Percentiles rank a stretch among this genome's conserved stretches.
Conservation (phyloP, 2,329 filamentous ascomycete genomes). For the Uncinocarpus reesii region DNA sequence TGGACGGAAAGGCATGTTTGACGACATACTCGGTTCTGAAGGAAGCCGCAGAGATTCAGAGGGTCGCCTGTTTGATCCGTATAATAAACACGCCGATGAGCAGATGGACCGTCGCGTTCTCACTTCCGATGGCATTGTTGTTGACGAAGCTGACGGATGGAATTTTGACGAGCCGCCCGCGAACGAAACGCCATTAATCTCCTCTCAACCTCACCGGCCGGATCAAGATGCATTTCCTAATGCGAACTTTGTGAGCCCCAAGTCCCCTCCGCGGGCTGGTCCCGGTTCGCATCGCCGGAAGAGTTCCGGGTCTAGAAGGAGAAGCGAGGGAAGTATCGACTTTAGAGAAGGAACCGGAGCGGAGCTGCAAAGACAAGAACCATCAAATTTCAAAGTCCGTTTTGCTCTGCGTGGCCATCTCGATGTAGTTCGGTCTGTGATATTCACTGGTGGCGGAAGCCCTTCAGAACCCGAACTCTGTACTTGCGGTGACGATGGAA, state of each 20-base stretch:
- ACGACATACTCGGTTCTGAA: background rate
- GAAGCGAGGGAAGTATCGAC: constrained; percentile 55
- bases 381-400: constrained; percentile 75
- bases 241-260: constrained; percentile 64
- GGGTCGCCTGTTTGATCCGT: constrained; percentile 35
- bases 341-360: constrained; percentile 38
- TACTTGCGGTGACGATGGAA: constrained; percentile 87
- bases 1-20: constrained; percentile 9
- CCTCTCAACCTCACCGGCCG: constrained; percentile 53
- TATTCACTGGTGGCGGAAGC: constrained; percentile 93
- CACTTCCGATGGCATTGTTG: constrained; percentile 13
- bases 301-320: constrained; percentile 62
- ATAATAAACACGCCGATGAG: constrained; percentile 37
- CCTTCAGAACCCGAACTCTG: constrained; percentile 94
- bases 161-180: constrained; percentile 77
- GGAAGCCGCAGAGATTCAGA: background rate
- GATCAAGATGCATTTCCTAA: constrained; percentile 82
- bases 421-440: constrained; percentile 85
- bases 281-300: constrained; percentile 65
- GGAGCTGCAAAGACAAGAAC: constrained; percentile 49
- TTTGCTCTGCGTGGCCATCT: constrained; percentile 88
- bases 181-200: constrained; percentile 30
- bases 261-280: constrained; percentile 61
- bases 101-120: background rate
- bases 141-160: constrained; percentile 65